phyloP scores from a whole-genome alignment of 768 basidiomycete genomes.

The Hygrophorus pudorinus region DNA sequence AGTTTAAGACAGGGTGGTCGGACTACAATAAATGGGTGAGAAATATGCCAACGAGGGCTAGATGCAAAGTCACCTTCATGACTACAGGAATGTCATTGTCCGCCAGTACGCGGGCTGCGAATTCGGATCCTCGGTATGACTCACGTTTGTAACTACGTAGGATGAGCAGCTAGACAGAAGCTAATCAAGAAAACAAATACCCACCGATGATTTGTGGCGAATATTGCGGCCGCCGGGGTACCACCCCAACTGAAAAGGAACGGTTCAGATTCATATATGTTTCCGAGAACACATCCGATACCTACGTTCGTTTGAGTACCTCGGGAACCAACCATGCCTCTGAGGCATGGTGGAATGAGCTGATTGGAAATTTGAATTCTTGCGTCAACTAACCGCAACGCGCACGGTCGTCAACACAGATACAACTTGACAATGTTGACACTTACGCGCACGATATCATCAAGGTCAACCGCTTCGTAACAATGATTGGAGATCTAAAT shows the following conservation, averaged over 20 bases:
- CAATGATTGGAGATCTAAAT: conserved; percentile 54
- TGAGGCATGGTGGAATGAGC: conserved; percentile 81
- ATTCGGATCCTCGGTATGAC: conserved; percentile 65
- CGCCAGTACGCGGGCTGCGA: conserved; percentile 65
- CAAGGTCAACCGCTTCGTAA: conserved; percentile 66
- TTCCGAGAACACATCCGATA: neutral
- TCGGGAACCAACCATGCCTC: conserved; percentile 88
- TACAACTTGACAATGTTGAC: neutral
- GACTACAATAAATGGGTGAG: conserved; percentile 25
- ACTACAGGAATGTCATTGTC: conserved; percentile 64
- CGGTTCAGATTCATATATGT: no score
- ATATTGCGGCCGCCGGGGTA: conserved; percentile 69
- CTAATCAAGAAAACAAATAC: neutral
- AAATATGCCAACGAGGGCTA: neutral
- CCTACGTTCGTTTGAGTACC: conserved; percentile 65
- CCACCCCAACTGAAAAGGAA: conserved; percentile 28
- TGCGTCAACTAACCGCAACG: conserved; percentile 55
- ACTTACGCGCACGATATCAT: conserved; percentile 55
- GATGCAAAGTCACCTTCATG: conserved; percentile 51
- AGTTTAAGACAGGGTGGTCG: conserved; percentile 50
- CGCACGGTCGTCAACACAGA: neutral
- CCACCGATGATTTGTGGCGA: conserved; percentile 65
- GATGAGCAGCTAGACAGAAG: neutral
- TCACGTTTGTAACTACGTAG: conserved; percentile 34
- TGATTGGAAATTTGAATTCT: conserved; percentile 80